Evolutionary conservation across 2,329 filamentous ascomycete genomes (phyloP), one percentile per base, ranked within the genome.

Genomic region (Neonectria coccinea): DNA sequence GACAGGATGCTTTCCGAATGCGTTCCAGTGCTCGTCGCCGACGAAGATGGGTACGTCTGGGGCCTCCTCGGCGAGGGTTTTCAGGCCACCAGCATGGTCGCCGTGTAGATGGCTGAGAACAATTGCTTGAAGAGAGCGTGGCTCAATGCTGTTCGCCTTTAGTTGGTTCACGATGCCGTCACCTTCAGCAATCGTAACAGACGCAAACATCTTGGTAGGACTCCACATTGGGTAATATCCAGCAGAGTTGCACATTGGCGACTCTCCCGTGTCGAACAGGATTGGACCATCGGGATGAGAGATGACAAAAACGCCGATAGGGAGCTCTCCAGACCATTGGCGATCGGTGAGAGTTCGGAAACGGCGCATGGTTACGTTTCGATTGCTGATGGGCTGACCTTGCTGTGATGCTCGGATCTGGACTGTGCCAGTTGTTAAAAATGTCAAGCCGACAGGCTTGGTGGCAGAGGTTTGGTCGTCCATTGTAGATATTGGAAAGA

Each of bases 261-360:
- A 63, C 48, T 63, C 60, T 14, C 55, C 55, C 1, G 54, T 63
- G 47, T 63, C 60, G 22, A 63, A 63, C 2, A 63, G 54, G 9
- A 63, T 47, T 1, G 60, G 60, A 2, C 54, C 60, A 14, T 48
- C 41, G 39, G 54, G 60, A 31, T 63, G 54, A 12, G 20, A 47
- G 29, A 63, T 48, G n/a, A 63, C 27, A 39, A 59, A 63, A 10
- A 57, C 56, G 22, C 60, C 60, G 45, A 63, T 54, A 1, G 60
- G 55, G 11, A 59, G 39, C 22, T 45, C 4, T 50, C 54, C 54
- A 11, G 60, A 58, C 60, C 60, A 63, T 12, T 27, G 36, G 12
- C 60, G 54, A 31, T 59, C 60, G 1, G 60, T 63, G 22, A 63
- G 59, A 8, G 54, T 53, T 2, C 55, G 41, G 11, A 53, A 54